Percentiles rank a stretch among this genome's conserved stretches.
Evolutionary conservation across 208 protist species (phyloP).

Genomic region (Vickermania ingenoplastis): DNA sequence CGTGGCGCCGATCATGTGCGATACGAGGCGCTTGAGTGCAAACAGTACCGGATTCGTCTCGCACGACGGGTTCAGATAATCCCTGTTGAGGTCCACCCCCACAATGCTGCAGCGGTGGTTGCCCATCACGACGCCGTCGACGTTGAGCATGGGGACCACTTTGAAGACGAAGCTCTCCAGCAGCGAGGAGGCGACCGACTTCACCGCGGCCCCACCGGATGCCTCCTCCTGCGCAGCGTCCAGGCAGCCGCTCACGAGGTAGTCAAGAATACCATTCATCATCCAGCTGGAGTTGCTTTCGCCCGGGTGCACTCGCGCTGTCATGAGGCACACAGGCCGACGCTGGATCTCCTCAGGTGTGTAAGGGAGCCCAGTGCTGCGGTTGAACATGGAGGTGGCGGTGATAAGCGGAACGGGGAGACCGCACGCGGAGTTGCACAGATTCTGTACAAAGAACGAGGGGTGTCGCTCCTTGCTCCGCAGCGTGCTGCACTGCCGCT

Average conservation of each 20-base stretch:
- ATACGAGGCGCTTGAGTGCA: slow-evolving; percentile 64
- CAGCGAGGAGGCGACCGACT: slow-evolving; percentile 18
- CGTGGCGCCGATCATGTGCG: slow-evolving; percentile 52
- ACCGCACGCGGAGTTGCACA: slow-evolving; percentile 83
- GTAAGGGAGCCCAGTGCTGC: slow-evolving; percentile 10
- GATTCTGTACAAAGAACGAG: slow-evolving; percentile 27
- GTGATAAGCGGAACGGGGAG: slow-evolving; percentile 89
- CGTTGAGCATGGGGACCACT: slow-evolving; percentile 97
- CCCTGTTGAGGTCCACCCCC: slow-evolving; percentile 93
- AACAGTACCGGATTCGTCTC: slow-evolving; percentile 78
- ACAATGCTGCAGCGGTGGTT: slow-evolving; percentile 95
- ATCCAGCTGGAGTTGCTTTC: slow-evolving; percentile 95
- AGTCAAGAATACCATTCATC: slow-evolving; percentile 93
- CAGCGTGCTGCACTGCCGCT: slow-evolving; percentile 24
- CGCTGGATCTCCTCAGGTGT: slow-evolving; percentile 30
- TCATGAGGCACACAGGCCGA: slow-evolving; percentile 78
- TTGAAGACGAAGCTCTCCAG: slow-evolving; percentile 86
- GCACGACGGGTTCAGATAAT: slow-evolving; percentile 73
- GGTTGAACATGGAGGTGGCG: slow-evolving; percentile 47
- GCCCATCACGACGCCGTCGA: slow-evolving; percentile 96
- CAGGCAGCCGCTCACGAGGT: slow-evolving; percentile 26
- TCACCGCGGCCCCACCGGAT: background rate
- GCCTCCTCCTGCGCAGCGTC: background rate
- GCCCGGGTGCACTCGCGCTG: slow-evolving; percentile 95
- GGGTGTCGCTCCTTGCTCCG: background rate